Percentiles rank a stretch among this genome's conserved stretches.
phyloP scores from a whole-genome alignment of 2,329 filamentous ascomycete species.

The Emydomyces testavorans region DNA sequence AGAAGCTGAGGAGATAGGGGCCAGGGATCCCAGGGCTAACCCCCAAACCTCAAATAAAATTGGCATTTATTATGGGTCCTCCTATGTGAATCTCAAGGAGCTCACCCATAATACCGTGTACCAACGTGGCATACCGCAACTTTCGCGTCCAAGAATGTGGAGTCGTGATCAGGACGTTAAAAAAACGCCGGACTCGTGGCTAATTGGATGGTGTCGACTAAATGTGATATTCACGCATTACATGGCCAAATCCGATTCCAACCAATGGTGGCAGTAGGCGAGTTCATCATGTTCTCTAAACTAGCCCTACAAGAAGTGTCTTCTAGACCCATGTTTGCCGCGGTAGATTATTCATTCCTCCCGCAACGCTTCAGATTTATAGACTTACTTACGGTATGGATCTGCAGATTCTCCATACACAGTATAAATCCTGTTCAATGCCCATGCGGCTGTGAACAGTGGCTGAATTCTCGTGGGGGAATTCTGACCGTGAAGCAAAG shows the following conservation, averaged over 20 bases:
- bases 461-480: constrained; percentile 7
- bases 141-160: constrained; percentile 9
- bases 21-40: constrained; percentile 5
- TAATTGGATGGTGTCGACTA: constrained; percentile 10
- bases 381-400: constrained; percentile 2
- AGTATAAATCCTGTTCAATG: not conserved
- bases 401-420: constrained; percentile 5
- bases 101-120: constrained; percentile 3
- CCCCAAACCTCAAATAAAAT: constrained; percentile 9
- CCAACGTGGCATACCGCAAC: constrained; percentile 9
- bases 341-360: constrained; percentile 4
- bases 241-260: not conserved
- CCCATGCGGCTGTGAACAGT: constrained; percentile 7
- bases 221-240: constrained; percentile 8
- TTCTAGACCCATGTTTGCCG: constrained; percentile 9
- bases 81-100: not conserved
- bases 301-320: constrained; percentile 9
- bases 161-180: constrained; percentile 3
- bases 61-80: constrained; percentile 5
- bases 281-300: constrained; percentile 3
- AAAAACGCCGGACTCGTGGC: constrained; percentile 9
- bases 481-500: not conserved
- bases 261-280: constrained; percentile 3
- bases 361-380: constrained; percentile 5
- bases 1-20: constrained; percentile 1